Conservation (phyloP, 768 basidiomycete genomes). For the Symmetrospora coprosmae region DNA sequence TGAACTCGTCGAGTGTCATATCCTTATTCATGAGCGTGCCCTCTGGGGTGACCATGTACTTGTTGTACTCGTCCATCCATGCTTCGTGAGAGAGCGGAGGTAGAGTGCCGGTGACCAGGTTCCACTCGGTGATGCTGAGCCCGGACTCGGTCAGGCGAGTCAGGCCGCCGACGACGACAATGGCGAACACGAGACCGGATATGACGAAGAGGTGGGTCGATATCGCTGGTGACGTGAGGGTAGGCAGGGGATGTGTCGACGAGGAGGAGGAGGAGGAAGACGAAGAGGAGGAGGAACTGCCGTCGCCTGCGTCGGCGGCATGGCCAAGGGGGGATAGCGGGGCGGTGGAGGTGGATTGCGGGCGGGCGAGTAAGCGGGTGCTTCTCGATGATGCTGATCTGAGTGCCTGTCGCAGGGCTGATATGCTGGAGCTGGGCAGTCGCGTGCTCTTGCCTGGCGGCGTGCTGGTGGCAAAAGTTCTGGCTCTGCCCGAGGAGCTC, state of each 20-base stretch:
- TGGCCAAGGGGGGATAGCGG: background rate
- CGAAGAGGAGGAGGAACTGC: constrained; percentile 1
- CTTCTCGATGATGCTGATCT: no score
- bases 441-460: no score
- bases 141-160: constrained; percentile 96
- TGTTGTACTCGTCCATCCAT: constrained; percentile 80
- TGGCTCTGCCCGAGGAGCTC: no score
- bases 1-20: constrained; percentile 78
- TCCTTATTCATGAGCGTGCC: constrained; percentile 87
- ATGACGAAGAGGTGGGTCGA: constrained; percentile 63
- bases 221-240: constrained; percentile 28
- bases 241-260: constrained; percentile 1
- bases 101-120: constrained; percentile 71
- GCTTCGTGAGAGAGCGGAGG: constrained; percentile 62
- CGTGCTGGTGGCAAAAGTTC: no score
- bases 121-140: constrained; percentile 95
- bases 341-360: no score
- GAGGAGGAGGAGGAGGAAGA: background rate
- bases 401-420: no score
- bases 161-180: constrained; percentile 88
- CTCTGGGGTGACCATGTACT: constrained; percentile 88
- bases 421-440: no score
- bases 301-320: no score
- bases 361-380: no score
- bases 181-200: constrained; percentile 70